phyloP scores from a whole-genome alignment of 2,329 filamentous ascomycete genomes.

The Exophiala oligosperma region DNA sequence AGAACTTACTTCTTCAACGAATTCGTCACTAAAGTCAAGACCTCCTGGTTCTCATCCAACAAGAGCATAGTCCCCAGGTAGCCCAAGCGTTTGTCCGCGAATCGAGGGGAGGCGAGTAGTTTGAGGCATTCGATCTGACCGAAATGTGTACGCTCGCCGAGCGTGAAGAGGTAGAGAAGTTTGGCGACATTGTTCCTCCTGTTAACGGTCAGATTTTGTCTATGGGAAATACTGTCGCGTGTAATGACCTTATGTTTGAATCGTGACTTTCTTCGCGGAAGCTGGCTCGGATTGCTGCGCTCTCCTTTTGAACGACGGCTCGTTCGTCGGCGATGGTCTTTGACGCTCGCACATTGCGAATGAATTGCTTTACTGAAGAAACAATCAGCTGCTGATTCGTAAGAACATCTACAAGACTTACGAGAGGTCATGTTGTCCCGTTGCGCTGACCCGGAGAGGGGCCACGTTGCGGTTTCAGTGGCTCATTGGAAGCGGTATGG shows the following conservation, averaged over 20 bases:
- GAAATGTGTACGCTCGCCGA: slow-evolving; percentile 96
- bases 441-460: slow-evolving; percentile 21
- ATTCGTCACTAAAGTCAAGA: slow-evolving; percentile 94
- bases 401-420: slow-evolving; percentile 2
- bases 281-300: slow-evolving; percentile 93
- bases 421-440: slow-evolving; percentile 25
- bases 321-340: slow-evolving; percentile 99
- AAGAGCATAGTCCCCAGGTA: slow-evolving; percentile 95
- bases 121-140: slow-evolving; percentile 99
- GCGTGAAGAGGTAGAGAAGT: slow-evolving; percentile 94
- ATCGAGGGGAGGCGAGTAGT: slow-evolving; percentile 90
- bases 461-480: slow-evolving; percentile 15
- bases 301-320: slow-evolving; percentile 98
- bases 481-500: slow-evolving; percentile 24
- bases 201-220: slow-evolving; percentile 19
- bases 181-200: slow-evolving; percentile 99
- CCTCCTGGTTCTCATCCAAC: slow-evolving; percentile 97
- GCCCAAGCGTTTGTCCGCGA: slow-evolving; percentile 94
- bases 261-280: slow-evolving; percentile 97
- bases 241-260: slow-evolving; percentile 76
- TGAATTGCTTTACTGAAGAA: slow-evolving; percentile 91
- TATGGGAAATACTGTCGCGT: not conserved
- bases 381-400: slow-evolving; percentile 13
- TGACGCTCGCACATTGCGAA: slow-evolving; percentile 95
- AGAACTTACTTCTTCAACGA: slow-evolving; percentile 85